These are phyloP conservation scores for Barnettozyma pratensis DNA, from an alignment of 805 yeast species.

Conservation along the genomic window DNA sequence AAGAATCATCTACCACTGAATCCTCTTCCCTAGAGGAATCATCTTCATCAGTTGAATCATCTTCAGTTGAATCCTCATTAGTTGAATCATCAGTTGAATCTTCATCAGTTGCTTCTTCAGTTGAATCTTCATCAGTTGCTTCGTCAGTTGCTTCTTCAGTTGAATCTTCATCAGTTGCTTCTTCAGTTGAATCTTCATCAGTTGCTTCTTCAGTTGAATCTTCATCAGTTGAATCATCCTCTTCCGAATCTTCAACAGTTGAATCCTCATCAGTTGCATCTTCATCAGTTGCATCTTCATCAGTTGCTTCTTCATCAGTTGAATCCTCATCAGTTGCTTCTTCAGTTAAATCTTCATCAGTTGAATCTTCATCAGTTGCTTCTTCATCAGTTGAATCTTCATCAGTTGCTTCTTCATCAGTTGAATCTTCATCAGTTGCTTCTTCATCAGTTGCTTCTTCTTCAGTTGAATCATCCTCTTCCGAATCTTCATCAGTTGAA, in stretches of 20 bases:
- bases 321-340: neutral
- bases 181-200: neutral
- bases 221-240: neutral
- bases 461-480: neutral
- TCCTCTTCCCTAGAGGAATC: neutral
- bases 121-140: neutral
- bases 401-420: neutral
- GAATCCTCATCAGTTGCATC: neutral
- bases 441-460: neutral
- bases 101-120: neutral
- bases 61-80: neutral
- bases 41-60: neutral
- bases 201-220: neutral
- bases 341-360: neutral
- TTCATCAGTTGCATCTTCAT: neutral
- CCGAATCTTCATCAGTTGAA: neutral
- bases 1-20: neutral
- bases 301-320: neutral
- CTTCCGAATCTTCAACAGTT: neutral
- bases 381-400: neutral
- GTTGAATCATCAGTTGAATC: neutral
- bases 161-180: neutral
- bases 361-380: neutral
- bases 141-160: neutral
- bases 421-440: neutral